Base-by-base conservation (phyloP, 2,329 filamentous ascomycete genomes). In the Cladosporium sp. region DNA sequence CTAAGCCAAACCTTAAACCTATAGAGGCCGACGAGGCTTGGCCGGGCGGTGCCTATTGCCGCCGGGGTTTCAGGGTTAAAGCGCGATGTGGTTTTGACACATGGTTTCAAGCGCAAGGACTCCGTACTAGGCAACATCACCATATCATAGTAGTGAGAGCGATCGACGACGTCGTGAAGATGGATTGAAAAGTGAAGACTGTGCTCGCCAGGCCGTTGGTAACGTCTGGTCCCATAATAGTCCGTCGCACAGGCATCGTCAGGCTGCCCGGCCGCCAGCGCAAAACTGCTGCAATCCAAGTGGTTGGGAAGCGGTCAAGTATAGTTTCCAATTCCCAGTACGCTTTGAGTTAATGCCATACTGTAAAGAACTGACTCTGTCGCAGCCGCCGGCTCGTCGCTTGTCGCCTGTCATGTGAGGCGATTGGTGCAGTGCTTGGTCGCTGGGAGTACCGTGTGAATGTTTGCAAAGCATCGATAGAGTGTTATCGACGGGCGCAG, bases 1-100 rank as follows among this genome's bases (percentile, higher is more conserved):
- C 51, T 64, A 64, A 54, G 26, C 30, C 30, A 47, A 64, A 64
- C 61, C 51, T 64, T 64, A 64, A 62, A 64, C 51, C 36, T 64
- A 36, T 32, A 64, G 61, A 44, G 51, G 61, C 44, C 47, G 60
- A 54, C 34, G 15, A 12, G 61, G 18, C 61, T 64, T 57, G 61
- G 61, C 61, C 26, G 51, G 51, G 38, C 14, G 24, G n/a, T 32
- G 38, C 51, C 21, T 47, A 26, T 55, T 64, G 61, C 61, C 51
- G 61, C 61, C 61, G 61, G 61, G 44, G 61, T 64, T 64, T 64
- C 61, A 64, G 49, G 36, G 32, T 26, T 41, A 14, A 44, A n/a
- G 24, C 51, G 61, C 36, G 61, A 32, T 55, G 24, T 38, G 21
- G 5, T 28, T 55, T 30, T 57, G 61, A 57, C 61, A 55, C 36